phyloP scores from a whole-genome alignment of 2,329 filamentous ascomycete species.

The Fonsecaea nubica region DNA sequence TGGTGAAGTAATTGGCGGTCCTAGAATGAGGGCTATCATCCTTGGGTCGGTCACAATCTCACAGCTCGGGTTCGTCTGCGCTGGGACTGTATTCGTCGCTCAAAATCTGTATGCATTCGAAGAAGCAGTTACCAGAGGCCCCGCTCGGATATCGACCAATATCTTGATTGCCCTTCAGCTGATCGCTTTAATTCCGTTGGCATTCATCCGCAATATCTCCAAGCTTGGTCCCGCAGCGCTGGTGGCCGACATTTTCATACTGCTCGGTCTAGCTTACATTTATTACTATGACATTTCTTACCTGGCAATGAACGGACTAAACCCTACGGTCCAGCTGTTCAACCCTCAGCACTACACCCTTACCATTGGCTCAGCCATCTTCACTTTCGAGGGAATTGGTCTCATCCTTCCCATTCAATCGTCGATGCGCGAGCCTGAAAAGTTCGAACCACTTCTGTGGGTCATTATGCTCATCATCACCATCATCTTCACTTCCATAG shows the following conservation, averaged over 20 bases:
- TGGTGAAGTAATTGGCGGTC: slow-evolving; percentile 69
- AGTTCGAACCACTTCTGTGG: slow-evolving; percentile 70
- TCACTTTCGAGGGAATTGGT: slow-evolving; percentile 79
- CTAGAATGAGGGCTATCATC: slow-evolving; percentile 68
- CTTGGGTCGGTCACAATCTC: slow-evolving; percentile 74
- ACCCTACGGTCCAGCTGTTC: slow-evolving; percentile 69
- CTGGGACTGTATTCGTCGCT: slow-evolving; percentile 77
- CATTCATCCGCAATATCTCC: slow-evolving; percentile 75
- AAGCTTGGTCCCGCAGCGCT: slow-evolving; percentile 73
- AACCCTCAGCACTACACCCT: slow-evolving; percentile 73
- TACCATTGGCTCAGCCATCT: slow-evolving; percentile 75
- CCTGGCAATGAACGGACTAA: slow-evolving; percentile 63
- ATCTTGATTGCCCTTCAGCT: slow-evolving; percentile 71
- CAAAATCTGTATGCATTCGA: slow-evolving; percentile 75
- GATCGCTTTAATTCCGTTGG: slow-evolving; percentile 68
- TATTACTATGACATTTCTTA: slow-evolving; percentile 71
- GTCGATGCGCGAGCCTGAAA: slow-evolving; percentile 73
- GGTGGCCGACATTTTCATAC: slow-evolving; percentile 74
- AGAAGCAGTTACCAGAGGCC: slow-evolving; percentile 62
- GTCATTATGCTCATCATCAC: slow-evolving; percentile 77
- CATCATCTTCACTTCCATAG: slow-evolving; percentile 73
- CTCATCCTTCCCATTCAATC: slow-evolving; percentile 78
- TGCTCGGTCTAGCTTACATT: slow-evolving; percentile 74
- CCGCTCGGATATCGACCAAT: slow-evolving; percentile 60
- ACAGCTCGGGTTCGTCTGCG: slow-evolving; percentile 78